Percentiles rank a stretch among this genome's conserved stretches.
These are phyloP conservation scores for Sugiyamaella floridensis DNA, from an alignment of 805 yeast species.

Conservation along the genomic window DNA sequence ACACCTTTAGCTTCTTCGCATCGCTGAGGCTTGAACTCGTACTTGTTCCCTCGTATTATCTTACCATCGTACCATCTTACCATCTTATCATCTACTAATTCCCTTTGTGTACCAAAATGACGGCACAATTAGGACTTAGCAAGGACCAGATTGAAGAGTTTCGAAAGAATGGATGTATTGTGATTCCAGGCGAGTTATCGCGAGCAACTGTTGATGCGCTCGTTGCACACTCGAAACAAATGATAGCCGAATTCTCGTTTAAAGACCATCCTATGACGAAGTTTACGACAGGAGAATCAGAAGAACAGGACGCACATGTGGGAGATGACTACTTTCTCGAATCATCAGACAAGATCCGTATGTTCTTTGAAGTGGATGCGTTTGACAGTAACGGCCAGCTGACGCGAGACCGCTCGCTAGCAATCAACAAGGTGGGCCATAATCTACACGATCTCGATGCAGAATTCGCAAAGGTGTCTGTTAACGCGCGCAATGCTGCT, in stretches of 20 bases:
- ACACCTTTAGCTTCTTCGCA: too few relatives aligned
- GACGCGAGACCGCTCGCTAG: conserved; percentile 43
- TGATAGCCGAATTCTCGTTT: conserved; percentile 46
- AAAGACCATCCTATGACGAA: conserved; percentile 59
- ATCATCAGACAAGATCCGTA: conserved; percentile 62
- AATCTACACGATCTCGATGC: conserved; percentile 57
- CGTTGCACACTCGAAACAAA: conserved; percentile 37
- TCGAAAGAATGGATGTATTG: conserved; percentile 50
- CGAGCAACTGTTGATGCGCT: conserved; percentile 36
- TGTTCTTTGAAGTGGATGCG: conserved; percentile 67
- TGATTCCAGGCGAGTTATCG: conserved; percentile 49
- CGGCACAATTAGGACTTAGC: conserved; percentile 31
- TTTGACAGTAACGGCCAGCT: conserved; percentile 48
- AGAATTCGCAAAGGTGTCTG: conserved; percentile 44
- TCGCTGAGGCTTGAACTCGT: too few relatives aligned
- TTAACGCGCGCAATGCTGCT: conserved; percentile 41
- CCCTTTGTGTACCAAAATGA: neutral
- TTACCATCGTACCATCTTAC: too few relatives aligned
- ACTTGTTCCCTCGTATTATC: too few relatives aligned
- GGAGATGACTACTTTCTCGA: conserved; percentile 68
- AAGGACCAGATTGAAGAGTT: conserved; percentile 45
- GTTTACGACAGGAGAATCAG: conserved; percentile 50
- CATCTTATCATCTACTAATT: too few relatives aligned
- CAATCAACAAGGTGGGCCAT: conserved; percentile 76
- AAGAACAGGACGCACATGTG: conserved; percentile 44